Conservation (phyloP, 495 filamentous ascomycete species). For the Evernia prunastri region DNA sequence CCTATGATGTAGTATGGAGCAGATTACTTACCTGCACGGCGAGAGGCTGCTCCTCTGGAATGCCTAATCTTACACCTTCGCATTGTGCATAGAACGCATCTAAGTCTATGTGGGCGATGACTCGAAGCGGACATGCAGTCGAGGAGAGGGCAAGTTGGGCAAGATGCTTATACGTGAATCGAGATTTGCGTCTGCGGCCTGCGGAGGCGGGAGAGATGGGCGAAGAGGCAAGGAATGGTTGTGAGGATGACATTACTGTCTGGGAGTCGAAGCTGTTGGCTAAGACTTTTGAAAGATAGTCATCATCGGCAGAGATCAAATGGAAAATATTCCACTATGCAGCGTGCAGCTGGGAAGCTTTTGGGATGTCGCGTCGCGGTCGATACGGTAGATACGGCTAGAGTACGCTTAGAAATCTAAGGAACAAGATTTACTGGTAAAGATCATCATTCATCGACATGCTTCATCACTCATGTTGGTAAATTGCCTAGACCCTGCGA, state of each 20-base stretch:
- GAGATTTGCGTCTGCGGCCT: conserved; percentile 47
- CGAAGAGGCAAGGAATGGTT: conserved; percentile 37
- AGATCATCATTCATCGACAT: conserved; percentile 21
- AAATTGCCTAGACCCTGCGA: background rate
- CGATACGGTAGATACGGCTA: background rate
- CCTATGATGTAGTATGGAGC: background rate
- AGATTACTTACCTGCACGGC: conserved; percentile 66
- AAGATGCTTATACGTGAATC: conserved; percentile 80
- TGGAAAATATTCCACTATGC: background rate
- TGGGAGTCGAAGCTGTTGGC: background rate
- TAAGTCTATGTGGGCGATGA: conserved; percentile 87
- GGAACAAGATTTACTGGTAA: background rate
- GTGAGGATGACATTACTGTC: conserved; percentile 37
- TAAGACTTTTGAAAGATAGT: background rate
- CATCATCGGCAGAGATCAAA: background rate
- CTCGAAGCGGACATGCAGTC: conserved; percentile 68
- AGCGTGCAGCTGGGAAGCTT: background rate
- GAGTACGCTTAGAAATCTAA: conserved; percentile 17
- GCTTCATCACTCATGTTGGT: too few relatives aligned
- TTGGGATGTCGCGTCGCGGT: conserved; percentile 10
- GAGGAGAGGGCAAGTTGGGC: conserved; percentile 64
- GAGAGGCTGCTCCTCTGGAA: conserved; percentile 67
- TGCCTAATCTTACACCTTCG: conserved; percentile 77
- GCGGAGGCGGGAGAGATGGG: conserved; percentile 29
- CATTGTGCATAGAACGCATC: conserved; percentile 99